These are phyloP conservation scores for Agaricus bisporus DNA, from an alignment of 768 basidiomycete species.

Conservation along the genomic window DNA sequence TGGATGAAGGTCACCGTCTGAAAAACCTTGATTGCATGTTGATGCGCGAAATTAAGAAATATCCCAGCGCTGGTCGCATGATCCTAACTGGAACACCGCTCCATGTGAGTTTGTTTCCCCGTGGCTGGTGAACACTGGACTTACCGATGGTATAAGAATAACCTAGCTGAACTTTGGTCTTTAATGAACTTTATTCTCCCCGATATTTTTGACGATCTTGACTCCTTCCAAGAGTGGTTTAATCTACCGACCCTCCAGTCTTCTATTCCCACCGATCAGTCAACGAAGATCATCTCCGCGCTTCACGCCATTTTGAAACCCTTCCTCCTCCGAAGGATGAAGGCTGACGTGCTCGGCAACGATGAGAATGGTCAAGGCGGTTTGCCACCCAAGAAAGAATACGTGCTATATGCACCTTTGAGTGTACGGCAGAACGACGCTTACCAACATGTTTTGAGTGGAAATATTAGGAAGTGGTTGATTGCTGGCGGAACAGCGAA, in stretches of 20 bases:
- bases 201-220: constrained; percentile 85
- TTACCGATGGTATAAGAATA: constrained; percentile 61
- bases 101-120: constrained; percentile 51
- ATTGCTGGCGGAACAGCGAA: constrained; percentile 28
- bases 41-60: constrained; percentile 86
- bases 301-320: constrained; percentile 92
- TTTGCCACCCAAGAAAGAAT: constrained; percentile 91
- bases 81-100: constrained; percentile 95
- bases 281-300: constrained; percentile 62
- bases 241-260: constrained; percentile 62
- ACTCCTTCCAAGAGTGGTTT: constrained; percentile 91
- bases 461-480: constrained; percentile 63
- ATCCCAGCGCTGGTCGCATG: constrained; percentile 79
- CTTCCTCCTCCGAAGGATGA: constrained; percentile 88
- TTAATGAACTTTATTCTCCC: constrained; percentile 95
- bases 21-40: constrained; percentile 93
- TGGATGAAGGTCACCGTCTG: constrained; percentile 91
- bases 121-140: not conserved
- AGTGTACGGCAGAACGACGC: constrained; percentile 78
- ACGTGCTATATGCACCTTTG: constrained; percentile 88
- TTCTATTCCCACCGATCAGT: constrained; percentile 50
- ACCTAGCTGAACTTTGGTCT: constrained; percentile 91
- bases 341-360: constrained; percentile 74
- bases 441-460: constrained; percentile 74
- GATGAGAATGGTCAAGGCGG: constrained; percentile 8